Evolutionary conservation across 1,284 basidiomycete species (phyloP).

Genomic region (Cryptococcus floricola): DNA sequence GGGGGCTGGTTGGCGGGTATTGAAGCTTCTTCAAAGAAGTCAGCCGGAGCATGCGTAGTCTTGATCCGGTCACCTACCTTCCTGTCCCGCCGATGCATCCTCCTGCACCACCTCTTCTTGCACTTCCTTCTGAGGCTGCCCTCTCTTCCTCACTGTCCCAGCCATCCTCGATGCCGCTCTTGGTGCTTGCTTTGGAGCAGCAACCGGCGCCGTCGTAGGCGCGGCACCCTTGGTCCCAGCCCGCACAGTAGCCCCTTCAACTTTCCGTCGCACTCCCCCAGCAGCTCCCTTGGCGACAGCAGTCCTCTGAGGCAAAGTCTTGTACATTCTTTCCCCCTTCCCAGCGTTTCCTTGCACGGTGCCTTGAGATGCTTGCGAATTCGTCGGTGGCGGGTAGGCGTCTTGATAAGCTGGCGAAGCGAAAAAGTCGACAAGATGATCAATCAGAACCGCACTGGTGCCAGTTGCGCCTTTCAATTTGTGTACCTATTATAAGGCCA

Average conservation of each 20-base stretch:
- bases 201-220: neutral
- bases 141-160: neutral
- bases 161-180: neutral
- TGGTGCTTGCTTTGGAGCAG: neutral
- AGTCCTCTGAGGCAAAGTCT: neutral
- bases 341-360: neutral
- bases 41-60: too few relatives aligned
- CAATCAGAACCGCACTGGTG: constrained; percentile 31
- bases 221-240: neutral
- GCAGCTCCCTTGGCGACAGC: neutral
- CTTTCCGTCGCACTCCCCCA: neutral
- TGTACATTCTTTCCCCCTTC: neutral
- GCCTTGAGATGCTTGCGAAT: neutral
- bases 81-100: neutral
- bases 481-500: constrained; percentile 25
- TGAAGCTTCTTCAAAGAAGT: too few relatives aligned
- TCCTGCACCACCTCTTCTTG: neutral
- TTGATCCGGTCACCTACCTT: neutral
- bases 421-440: constrained; percentile 31
- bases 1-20: neutral
- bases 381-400: constrained; percentile 7
- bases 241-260: neutral
- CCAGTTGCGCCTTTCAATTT: constrained; percentile 44
- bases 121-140: too few relatives aligned
- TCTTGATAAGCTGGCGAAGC: constrained; percentile 21